A percentile compares a stretch with the other conserved stretches of the same genome.
These are phyloP conservation scores for Helminthosporium solani DNA, from an alignment of 2,329 filamentous ascomycete genomes.

Conservation along the genomic window DNA sequence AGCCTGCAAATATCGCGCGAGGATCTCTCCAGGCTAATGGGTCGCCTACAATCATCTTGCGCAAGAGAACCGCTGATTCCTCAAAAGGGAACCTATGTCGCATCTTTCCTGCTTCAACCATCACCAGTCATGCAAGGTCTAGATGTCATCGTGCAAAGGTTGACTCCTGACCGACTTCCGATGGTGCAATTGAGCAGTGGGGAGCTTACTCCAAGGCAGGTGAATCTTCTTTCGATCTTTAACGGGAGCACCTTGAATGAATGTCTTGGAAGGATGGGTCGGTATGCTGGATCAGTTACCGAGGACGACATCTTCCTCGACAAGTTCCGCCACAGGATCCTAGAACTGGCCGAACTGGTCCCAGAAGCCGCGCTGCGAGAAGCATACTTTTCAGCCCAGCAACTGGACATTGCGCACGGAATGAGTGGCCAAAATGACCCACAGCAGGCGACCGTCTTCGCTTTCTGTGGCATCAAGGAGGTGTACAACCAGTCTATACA, in stretches of 20 bases:
- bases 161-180: constrained; percentile 46
- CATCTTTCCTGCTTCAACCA: constrained; percentile 44
- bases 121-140: constrained; percentile 43
- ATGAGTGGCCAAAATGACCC: constrained; percentile 20
- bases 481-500: constrained; percentile 41
- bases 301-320: constrained; percentile 29
- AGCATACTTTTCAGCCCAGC: constrained; percentile 47
- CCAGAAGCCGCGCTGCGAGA: constrained; percentile 45
- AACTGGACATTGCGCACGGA: constrained; percentile 36
- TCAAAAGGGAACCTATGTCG: constrained; percentile 43
- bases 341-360: constrained; percentile 37
- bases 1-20: constrained; percentile 71
- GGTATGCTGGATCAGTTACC: constrained; percentile 14
- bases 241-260: constrained; percentile 31
- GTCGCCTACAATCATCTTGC: constrained; percentile 62
- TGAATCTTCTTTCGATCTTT: constrained; percentile 24
- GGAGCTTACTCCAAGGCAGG: constrained; percentile 26
- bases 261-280: constrained; percentile 36
- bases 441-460: constrained; percentile 42
- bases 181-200: constrained; percentile 44
- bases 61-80: constrained; percentile 48
- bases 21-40: constrained; percentile 63
- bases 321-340: constrained; percentile 38
- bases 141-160: constrained; percentile 47
- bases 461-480: constrained; percentile 49